Evolutionary conservation across 306 rosid species (phyloP), one percentile per base, ranked within the genome.

Genomic region (Dalbergia oliveri): DNA sequence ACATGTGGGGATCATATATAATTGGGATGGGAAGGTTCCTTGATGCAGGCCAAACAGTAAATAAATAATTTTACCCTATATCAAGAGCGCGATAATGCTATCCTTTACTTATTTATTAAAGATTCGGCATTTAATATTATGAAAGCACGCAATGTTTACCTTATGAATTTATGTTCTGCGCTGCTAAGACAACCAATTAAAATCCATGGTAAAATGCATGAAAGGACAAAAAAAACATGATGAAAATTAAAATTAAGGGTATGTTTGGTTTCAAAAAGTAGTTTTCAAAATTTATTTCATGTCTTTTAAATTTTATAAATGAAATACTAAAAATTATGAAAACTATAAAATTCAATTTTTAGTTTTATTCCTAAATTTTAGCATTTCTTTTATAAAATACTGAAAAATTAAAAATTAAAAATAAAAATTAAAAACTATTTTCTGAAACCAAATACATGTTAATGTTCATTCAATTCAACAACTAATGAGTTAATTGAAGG

Each of bases 1-100:
- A 43, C 63, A 18, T 71, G 63, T 45, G 43, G 77, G 74, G 69
- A 76, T 37, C 41, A 58, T n/a, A n/a, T n/a, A n/a, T 69, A 59
- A 69, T 59, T 50, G 16, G 39, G 43, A 14, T 59, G 11, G 73
- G 75, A 70, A 76, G 72, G 49, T 63, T 70, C 44, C 41, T 73
- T 37, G 12, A 16, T 75, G 44, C 57, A 19, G 11, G 56, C 37
- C 8, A 34, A 16, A 16, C 61, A 31, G 13, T 16, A 76, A 34
- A 63, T 50, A 59, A 41, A 18, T 5, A 12, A 57, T 8, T 57
- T 59, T 2, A 43, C 47, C 37, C 44, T 57, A 7, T 14, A 21
- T 41, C 39, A 12, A 19, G 77, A 8, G 5, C 26, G 4, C 0
- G 53, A 15, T 4, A 57, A 33, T 11, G 64, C 9, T 37, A 71